Evolutionary conservation across 495 filamentous ascomycete genomes (phyloP).

Genomic region (Aspergillus steynii): DNA sequence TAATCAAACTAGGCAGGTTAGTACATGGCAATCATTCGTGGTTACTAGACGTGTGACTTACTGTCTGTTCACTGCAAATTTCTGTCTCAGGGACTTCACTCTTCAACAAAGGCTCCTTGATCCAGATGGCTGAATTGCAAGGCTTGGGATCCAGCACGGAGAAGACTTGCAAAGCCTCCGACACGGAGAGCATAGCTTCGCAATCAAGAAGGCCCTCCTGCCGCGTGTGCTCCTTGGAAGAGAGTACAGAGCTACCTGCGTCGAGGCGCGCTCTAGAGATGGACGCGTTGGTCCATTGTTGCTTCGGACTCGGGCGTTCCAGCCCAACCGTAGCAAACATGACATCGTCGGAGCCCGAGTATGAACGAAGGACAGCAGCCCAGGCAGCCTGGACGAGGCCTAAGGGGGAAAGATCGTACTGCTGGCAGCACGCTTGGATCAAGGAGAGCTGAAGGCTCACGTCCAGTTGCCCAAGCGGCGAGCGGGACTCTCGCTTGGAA

Average conservation of each 20-base stretch:
- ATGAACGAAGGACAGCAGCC: slow-evolving; percentile 45
- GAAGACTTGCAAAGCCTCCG: slow-evolving; percentile 16
- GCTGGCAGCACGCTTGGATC: slow-evolving; percentile 32
- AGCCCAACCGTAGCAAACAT: slow-evolving; percentile 18
- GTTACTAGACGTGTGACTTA: slow-evolving; percentile 4
- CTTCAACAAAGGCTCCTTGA: slow-evolving; percentile 14
- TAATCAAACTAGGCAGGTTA: slow-evolving; percentile 13
- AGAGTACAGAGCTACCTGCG: slow-evolving; percentile 11
- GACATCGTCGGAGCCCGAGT: slow-evolving; percentile 46
- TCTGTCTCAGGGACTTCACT: slow-evolving; percentile 11
- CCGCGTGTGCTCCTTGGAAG: slow-evolving; percentile 8
- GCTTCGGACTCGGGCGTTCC: slow-evolving; percentile 12
- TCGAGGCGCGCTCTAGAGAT: slow-evolving; percentile 15
- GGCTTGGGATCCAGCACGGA: slow-evolving; percentile 18
- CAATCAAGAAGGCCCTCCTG: slow-evolving; percentile 14
- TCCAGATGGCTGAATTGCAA: slow-evolving; percentile 20
- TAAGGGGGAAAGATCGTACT: slow-evolving; percentile 36
- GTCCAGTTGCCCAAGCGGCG: slow-evolving; percentile 9
- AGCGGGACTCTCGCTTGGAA: slow-evolving; percentile 5
- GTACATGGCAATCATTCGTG: neutral
- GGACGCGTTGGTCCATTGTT: slow-evolving; percentile 14
- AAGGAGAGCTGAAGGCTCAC: slow-evolving; percentile 11
- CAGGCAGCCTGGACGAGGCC: slow-evolving; percentile 47
- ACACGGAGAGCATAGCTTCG: slow-evolving; percentile 13
- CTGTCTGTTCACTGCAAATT: slow-evolving; percentile 12